Evolutionary conservation across 495 filamentous ascomycete species (phyloP).

Genomic region (Xylaria castorea): DNA sequence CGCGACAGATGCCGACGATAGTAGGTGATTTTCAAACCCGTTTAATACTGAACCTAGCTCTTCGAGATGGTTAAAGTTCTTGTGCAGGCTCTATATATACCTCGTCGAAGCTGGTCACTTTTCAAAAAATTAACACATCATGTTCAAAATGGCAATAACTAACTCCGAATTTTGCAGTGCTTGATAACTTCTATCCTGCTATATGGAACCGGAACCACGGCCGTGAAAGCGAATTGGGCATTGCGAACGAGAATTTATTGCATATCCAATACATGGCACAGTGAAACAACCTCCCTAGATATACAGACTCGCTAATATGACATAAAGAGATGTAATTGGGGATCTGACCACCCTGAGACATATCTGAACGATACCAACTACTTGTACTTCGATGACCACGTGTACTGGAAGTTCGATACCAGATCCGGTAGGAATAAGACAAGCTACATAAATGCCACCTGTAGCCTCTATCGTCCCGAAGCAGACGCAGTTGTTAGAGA

Average conservation of each 20-base stretch:
- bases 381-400: slow-evolving; percentile 35
- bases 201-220: slow-evolving; percentile 28
- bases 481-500: slow-evolving; percentile 56
- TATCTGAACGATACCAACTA: slow-evolving; percentile 24
- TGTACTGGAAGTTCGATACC: slow-evolving; percentile 20
- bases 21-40: not conserved
- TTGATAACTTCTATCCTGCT: slow-evolving; percentile 22
- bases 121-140: no score
- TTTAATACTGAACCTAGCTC: no score
- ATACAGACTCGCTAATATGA: not conserved
- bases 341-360: slow-evolving; percentile 28
- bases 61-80: not conserved
- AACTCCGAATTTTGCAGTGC: not conserved
- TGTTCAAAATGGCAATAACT: not conserved
- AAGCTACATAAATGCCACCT: slow-evolving; percentile 56
- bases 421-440: slow-evolving; percentile 23
- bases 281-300: not conserved
- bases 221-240: slow-evolving; percentile 21
- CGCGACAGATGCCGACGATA: slow-evolving; percentile 39
- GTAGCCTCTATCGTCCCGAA: slow-evolving; percentile 47
- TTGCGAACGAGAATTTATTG: slow-evolving; percentile 21
- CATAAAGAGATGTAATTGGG: slow-evolving; percentile 38
- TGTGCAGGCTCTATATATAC: not conserved
- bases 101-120: not conserved
- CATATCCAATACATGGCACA: slow-evolving; percentile 34